Evolutionary conservation across 495 filamentous ascomycete genomes (phyloP).

Genomic region (Parathielavia appendiculata): DNA sequence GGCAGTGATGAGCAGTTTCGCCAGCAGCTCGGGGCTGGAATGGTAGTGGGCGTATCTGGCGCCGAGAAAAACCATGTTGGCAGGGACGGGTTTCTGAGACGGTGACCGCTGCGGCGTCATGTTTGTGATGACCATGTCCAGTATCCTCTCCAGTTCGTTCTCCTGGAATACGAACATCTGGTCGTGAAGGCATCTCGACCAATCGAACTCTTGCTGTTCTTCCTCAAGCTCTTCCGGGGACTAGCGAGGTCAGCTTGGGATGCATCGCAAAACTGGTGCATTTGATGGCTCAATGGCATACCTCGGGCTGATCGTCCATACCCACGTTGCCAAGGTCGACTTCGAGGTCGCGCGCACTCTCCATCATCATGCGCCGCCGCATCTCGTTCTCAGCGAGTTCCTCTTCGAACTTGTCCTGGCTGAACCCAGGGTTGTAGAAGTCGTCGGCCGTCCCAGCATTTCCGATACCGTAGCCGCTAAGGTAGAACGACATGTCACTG

Average conservation of each 20-base stretch:
- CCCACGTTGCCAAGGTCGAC: conserved; percentile 95
- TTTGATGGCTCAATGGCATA: conserved; percentile 36
- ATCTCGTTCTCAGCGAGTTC: conserved; percentile 96
- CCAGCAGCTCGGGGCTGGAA: conserved; percentile 77
- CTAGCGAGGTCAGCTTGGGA: conserved; percentile 39
- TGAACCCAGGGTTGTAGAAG: conserved; percentile 91
- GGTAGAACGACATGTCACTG: conserved; percentile 91
- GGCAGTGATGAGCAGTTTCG: conserved; percentile 71
- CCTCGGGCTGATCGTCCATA: conserved; percentile 92
- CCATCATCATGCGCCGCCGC: conserved; percentile 98
- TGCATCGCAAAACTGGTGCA: not conserved
- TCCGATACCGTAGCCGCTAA: conserved; percentile 88
- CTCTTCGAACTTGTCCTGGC: conserved; percentile 91
- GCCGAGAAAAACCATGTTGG: conserved; percentile 93
- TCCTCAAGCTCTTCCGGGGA: conserved; percentile 78
- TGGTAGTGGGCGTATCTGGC: conserved; percentile 97
- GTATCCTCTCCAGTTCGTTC: conserved; percentile 76
- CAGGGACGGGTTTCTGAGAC: conserved; percentile 93
- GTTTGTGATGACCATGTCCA: conserved; percentile 94
- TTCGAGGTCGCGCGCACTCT: conserved; percentile 94
- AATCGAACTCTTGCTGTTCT: conserved; percentile 93
- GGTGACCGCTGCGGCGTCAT: conserved; percentile 96
- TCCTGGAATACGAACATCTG: conserved; percentile 99
- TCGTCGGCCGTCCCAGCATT: conserved; percentile 84
- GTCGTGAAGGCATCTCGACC: conserved; percentile 90